Base-by-base conservation (phyloP, 176 grass and related monocot genomes). In the Panicum miliaceum region DNA sequence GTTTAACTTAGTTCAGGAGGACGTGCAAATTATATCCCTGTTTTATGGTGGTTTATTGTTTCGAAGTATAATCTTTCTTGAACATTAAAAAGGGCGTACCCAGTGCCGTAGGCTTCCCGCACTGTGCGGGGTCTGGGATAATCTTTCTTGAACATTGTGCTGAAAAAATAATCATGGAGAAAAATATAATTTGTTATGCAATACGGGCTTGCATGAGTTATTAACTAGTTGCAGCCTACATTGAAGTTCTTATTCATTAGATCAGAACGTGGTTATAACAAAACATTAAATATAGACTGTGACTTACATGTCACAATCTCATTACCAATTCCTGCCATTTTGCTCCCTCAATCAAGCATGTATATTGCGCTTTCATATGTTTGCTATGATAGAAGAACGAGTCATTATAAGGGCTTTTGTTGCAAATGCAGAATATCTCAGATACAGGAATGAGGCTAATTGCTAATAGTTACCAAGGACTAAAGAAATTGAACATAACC, bases 401-500 rank as follows among this genome's bases (percentile, higher is more conserved):
- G 12, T 48, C 25, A 73, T n/a, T 62, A 62, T 32, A 73, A 51
- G 27, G 7, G 34, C 68, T 84, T 11, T 77, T 62, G 57, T 36
- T 83, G 25, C 8, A 61, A 87, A 86, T 88, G 82, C 87, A 98
- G 92, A 98, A 92, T 59, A 91, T 98, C 38, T 82, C 91, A 40
- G 92, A 95, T 79, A 78, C 79, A 85, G 82, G 92, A 75, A 82
- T 93, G 38, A 12, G 73, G 34, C 43, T 93, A 64, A 90, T 98
- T 88, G 86, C 87, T 90, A 84, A 91, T 65, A 94, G 68, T 82
- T 98, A 88, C 75, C 78, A 73, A 67, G 67, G 52, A 64, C 72
- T 98, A 86, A 77, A 93, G 79, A 91, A 85, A 41, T 86, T 98
- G 84, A 82, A 98, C 81, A 93, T 98, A 76, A 98, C 96, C 57